A percentile compares a stretch with the other conserved stretches of the same genome.
These are phyloP conservation scores for Houttuynia cordata DNA, from an alignment of 164 flowering plant species.

Conservation along the genomic window DNA sequence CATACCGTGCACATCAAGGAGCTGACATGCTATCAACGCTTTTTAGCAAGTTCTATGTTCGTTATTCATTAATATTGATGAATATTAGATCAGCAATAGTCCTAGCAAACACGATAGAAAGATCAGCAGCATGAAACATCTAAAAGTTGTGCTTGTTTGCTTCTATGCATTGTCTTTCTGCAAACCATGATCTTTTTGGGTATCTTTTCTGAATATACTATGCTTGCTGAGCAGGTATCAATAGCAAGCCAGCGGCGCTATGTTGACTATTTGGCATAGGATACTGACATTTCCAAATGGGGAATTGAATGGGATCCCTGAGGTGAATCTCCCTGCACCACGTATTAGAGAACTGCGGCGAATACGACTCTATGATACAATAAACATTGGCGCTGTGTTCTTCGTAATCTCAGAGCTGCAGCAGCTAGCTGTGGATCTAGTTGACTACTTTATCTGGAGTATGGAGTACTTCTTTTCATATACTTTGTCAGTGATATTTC, in stretches of 20 bases:
- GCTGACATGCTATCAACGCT: no score
- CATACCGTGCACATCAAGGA: no score
- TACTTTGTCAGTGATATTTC: no score
- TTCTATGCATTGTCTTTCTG: not conserved
- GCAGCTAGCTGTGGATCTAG: conserved; percentile 19
- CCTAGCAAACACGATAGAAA: no score
- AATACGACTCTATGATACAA: conserved; percentile 56
- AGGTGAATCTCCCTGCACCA: conserved; percentile 38
- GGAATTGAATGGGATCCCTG: conserved; percentile 23
- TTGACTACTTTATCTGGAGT: not conserved
- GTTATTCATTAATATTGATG: no score
- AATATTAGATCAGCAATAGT: no score
- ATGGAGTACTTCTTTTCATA: not conserved
- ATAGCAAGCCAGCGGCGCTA: conserved; percentile 84
- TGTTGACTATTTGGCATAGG: conserved; percentile 56
- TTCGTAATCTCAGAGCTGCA: conserved; percentile 52
- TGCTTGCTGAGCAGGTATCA: conserved; percentile 44
- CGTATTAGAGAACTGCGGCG: conserved; percentile 48
- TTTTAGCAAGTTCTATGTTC: no score
- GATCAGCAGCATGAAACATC: no score
- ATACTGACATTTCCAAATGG: conserved; percentile 32
- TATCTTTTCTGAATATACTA: not conserved
- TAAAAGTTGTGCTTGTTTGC: not conserved
- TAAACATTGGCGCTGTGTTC: conserved; percentile 35
- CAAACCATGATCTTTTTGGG: not conserved